Evolutionary conservation across 78 protist genomes (phyloP), one percentile per base, ranked within the genome.

Genomic region (Dictyostelium brefeldianum): DNA sequence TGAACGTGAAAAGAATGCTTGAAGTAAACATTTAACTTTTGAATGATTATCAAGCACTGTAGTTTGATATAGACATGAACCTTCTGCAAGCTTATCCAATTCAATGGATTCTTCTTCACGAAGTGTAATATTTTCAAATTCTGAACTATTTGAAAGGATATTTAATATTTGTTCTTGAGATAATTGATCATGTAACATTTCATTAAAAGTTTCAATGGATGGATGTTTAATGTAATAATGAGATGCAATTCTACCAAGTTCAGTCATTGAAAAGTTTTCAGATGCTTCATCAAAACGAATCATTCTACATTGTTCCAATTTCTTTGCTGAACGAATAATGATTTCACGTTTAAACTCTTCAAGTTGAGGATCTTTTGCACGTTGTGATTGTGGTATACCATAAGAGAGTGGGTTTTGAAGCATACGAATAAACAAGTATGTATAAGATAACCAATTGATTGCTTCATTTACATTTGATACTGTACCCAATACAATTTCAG

Each of bases 401-500:
- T 99, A 99, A 22, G 48, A 91, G 22, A 91, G 57, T 10, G 99
- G 99, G 65, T 98, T 99, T 48, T 43, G n/a, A 18, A 43, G 47
- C 99, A 98, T 96, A 47, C 99, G 95, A 48, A 98, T 94, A 89
- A 71, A 93, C 59, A 99, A 69, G 91, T 98, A 99, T 62, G 99
- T 98, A 96, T 98, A 98, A 25, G 96, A 17, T 29, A 99, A 81
- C 99, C 99, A 99, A 65, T 18, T 43, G n/a, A 87, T 36, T 3
- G 99, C 99, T 75, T 99, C 99, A 15, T 41, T 48, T 1, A 98
- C 74, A 29, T 73, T 97, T 6, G 98, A 47, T 9, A 99, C 99
- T 3, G 99, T 98, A 11, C 99, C 99, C n/a, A 98, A 90, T 18
- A 97, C 97, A n/a, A 99, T 79, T 90, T 99, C 99, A 41, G 99